Evolutionary conservation across 2,329 filamentous ascomycete genomes (phyloP).

Genomic region (Pyrenochaeta sp.): DNA sequence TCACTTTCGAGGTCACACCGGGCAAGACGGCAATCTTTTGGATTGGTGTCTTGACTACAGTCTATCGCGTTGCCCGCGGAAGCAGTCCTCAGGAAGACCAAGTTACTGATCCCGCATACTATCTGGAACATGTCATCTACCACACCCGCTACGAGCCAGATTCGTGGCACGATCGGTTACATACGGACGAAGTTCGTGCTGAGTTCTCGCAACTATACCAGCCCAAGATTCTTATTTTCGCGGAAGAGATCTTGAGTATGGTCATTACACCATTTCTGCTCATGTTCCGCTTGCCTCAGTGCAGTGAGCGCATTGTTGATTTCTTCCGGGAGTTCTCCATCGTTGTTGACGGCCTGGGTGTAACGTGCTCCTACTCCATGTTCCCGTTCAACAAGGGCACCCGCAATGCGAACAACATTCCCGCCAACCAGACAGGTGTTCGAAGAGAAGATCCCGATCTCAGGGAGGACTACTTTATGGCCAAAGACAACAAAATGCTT

Average conservation of each 20-base stretch:
- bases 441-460: constrained; percentile 63
- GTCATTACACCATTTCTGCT: constrained; percentile 90
- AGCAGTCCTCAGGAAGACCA: constrained; percentile 84
- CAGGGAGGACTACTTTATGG: constrained; percentile 90
- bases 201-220: constrained; percentile 94
- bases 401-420: constrained; percentile 54
- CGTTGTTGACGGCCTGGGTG: constrained; percentile 93
- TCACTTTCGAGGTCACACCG: constrained; percentile 88
- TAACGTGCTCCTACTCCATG: constrained; percentile 96
- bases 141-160: constrained; percentile 92
- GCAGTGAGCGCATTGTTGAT: constrained; percentile 91
- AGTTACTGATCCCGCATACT: constrained; percentile 91
- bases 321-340: constrained; percentile 98
- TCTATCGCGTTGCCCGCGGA: constrained; percentile 84
- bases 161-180: constrained; percentile 88
- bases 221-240: constrained; percentile 87
- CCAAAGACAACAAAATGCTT: constrained; percentile 98
- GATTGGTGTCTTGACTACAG: constrained; percentile 78
- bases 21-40: constrained; percentile 93
- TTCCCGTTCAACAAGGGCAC: constrained; percentile 93
- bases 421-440: constrained; percentile 46
- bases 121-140: constrained; percentile 85
- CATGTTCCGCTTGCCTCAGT: constrained; percentile 83
- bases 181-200: constrained; percentile 89
- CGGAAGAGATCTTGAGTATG: constrained; percentile 92